These are phyloP conservation scores for Solanum sparsipilum DNA, from an alignment of 257 asterid genomes.

Conservation along the genomic window DNA sequence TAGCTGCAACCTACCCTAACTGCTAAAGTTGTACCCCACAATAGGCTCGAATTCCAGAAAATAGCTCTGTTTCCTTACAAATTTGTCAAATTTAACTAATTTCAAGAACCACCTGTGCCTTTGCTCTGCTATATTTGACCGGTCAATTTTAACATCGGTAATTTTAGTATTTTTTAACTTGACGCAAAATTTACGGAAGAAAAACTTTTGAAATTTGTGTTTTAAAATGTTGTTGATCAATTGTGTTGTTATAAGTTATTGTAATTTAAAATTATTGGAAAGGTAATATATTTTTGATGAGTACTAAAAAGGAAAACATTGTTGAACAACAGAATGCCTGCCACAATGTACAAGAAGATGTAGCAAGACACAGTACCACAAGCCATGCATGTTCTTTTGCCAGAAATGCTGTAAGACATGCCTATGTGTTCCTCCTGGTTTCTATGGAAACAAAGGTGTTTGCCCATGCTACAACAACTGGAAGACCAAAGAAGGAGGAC, in stretches of 20 bases:
- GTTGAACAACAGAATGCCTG: slow-evolving; percentile 22
- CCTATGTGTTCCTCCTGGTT: slow-evolving; percentile 61
- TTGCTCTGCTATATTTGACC: neutral
- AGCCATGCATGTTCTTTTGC: slow-evolving; percentile 37
- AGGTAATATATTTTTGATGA: neutral
- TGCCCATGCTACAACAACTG: slow-evolving; percentile 42
- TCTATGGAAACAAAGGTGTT: slow-evolving; percentile 31
- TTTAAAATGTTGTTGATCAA: no score
- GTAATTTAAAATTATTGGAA: no score
- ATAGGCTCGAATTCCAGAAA: neutral
- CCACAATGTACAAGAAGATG: slow-evolving; percentile 32
- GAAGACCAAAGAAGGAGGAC: slow-evolving; percentile 58
- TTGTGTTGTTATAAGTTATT: no score
- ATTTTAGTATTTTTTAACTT: no score
- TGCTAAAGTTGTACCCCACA: neutral
- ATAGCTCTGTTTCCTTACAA: neutral
- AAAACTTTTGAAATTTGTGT: no score
- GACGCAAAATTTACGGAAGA: no score
- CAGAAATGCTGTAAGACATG: slow-evolving; percentile 45
- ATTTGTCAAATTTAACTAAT: neutral
- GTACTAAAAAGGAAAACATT: neutral
- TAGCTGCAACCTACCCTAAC: neutral
- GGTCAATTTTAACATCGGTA: neutral
- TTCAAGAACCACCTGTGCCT: neutral
- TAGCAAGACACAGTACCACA: slow-evolving; percentile 21